phyloP scores from a whole-genome alignment of 106 monocot genomes.

The Dioscorea zingiberensis region DNA sequence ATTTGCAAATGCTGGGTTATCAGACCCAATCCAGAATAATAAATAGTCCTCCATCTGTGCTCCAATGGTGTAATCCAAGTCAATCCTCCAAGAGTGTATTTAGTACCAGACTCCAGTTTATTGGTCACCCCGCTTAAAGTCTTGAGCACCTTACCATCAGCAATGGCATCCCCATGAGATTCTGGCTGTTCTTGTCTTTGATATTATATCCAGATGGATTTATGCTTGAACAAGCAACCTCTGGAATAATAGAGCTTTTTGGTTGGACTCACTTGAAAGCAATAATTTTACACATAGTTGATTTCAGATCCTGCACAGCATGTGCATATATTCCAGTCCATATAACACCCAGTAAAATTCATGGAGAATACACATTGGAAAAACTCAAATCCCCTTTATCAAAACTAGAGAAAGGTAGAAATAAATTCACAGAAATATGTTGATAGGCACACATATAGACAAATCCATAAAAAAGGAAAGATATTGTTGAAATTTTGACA shows the following conservation, averaged over 20 bases:
- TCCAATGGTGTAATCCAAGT: conserved; percentile 53
- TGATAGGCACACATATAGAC: no score
- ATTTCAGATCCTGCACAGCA: conserved; percentile 58
- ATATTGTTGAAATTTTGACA: no score
- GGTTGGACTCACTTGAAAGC: conserved; percentile 4
- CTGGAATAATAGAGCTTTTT: conserved; percentile 49
- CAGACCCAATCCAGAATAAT: conserved; percentile 83
- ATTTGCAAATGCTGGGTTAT: conserved; percentile 84
- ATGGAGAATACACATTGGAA: not conserved
- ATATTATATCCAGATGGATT: conserved; percentile 39
- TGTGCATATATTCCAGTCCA: conserved; percentile 94
- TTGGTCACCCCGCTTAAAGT: conserved; percentile 6
- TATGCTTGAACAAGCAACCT: conserved; percentile 43
- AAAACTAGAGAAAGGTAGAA: not conserved
- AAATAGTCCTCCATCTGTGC: conserved; percentile 62
- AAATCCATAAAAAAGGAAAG: no score
- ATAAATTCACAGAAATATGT: no score
- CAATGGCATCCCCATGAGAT: not conserved
- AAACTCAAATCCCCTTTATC: not conserved
- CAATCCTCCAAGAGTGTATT: conserved; percentile 68
- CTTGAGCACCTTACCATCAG: conserved; percentile 2
- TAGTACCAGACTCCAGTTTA: conserved; percentile 5
- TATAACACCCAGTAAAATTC: conserved; percentile 62
- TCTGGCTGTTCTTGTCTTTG: conserved; percentile 10
- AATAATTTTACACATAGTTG: conserved; percentile 7